Conservation (phyloP, 192 early-diverging fungal species). For the Podila epicladia region DNA sequence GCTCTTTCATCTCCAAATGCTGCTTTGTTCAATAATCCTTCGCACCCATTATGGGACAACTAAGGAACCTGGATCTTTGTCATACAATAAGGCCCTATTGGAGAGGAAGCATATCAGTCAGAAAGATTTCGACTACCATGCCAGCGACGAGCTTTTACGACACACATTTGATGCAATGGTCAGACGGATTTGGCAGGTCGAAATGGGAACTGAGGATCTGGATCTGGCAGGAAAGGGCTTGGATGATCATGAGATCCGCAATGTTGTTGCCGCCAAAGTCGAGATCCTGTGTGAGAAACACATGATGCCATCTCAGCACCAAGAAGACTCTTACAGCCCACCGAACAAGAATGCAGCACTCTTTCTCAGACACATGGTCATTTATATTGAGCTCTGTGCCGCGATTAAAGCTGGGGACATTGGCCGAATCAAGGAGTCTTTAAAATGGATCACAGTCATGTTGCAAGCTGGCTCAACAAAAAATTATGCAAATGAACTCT, state of each 20-base stretch:
- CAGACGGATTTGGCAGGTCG: not conserved
- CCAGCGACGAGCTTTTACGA: constrained; percentile 9
- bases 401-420: constrained; percentile 25
- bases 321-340: not conserved
- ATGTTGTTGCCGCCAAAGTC: not conserved
- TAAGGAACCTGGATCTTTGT: not conserved
- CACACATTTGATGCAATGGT: constrained; percentile 17
- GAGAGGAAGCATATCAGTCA: constrained; percentile 4
- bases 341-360: constrained; percentile 1
- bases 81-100: not conserved
- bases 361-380: constrained; percentile 2
- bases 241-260: not conserved
- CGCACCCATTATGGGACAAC: constrained; percentile 1
- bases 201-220: not conserved
- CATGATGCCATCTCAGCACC: not conserved
- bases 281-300: not conserved
- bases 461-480: constrained; percentile 12
- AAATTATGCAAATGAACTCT: constrained; percentile 18
- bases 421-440: constrained; percentile 10
- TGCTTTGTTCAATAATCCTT: constrained; percentile 5
- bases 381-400: constrained; percentile 6
- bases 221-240: too few species aligned
- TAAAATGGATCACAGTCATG: constrained; percentile 9
- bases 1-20: constrained; percentile 23
- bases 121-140: constrained; percentile 10